Base-by-base conservation (phyloP, 208 protist species). In the Strigomonas culicis region DNA sequence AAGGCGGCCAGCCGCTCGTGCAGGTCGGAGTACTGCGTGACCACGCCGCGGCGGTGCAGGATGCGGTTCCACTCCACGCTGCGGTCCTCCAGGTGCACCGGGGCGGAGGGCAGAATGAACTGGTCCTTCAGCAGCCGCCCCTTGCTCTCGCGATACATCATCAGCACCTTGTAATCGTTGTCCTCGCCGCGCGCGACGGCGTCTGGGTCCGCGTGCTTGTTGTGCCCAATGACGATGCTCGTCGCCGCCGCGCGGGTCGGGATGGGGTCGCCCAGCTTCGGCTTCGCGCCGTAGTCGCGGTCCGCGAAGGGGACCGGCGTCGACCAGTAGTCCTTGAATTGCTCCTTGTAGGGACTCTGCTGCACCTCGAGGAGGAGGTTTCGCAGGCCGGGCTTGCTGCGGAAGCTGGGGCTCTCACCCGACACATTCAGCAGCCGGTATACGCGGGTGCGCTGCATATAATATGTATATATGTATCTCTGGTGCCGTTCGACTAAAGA, bases 291-390 rank as follows among this genome's bases (percentile, higher is more conserved):
- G 61, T 91, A 95, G 68, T 91, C 85, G 36, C 89, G 83, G 56
- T 91, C 84, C 4, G 84, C 84, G 63, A 84, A 95, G 0, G 89
- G 89, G 4, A 95, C 77, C 1, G 89, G 86, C 4, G 89, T 91
- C 11, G 89, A 59, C 86, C 89, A 95, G 77, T 82, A 95, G 49
- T 93, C 83, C 64, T 95, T 95, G 68, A 95, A 95, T 63, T 92
- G 84, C 75, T 95, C 89, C 74, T 95, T 95, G 74, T 95, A 95
- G 21, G 86, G 89, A 63, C 84, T 92, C 60, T 82, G 77, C 36
- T 87, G 80, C 4, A 86, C 89, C 47, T 95, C 86, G 46, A 90
- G 69, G 27, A 89, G 77, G 11, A 87, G 71, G 53, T 95, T 86
- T 3, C 81, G 77, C 36, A 90, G 70, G 52, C 82, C 82, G 0